Evolutionary conservation across 495 filamentous ascomycete species (phyloP), one percentile per base, ranked within the genome.

Genomic region (Daldinia concentrica): DNA sequence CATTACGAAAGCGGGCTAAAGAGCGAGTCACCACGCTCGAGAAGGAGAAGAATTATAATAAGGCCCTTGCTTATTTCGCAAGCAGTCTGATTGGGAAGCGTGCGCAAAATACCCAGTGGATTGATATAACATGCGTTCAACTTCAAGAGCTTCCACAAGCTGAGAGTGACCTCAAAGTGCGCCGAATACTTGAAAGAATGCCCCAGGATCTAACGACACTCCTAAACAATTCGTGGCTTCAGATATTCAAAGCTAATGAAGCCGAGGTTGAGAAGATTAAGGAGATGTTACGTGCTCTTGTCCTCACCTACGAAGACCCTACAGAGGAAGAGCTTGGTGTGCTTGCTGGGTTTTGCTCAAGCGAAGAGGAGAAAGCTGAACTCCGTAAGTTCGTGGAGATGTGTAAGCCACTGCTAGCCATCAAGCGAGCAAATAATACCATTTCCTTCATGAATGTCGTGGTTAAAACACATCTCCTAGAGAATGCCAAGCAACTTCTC

Each of bases 201-300:
- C 78, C 79, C 4, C 74, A 79, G 34, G 74, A 80, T 64, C 63
- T 80, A 4, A 73, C 66, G 15, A 68, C 62, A 12, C 73, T 80
- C 3, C 73, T 80, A 2, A 74, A 76, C n/a, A 64, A 71, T 15
- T 64, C 73, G 2, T 80, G 79, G 79, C 64, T 67, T 8, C 65
- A 79, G 41, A 75, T 80, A 30, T 82, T 83, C 64, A 73, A 73
- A 45, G 41, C 79, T 22, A 81, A 80, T 58, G 76, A 80, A 48
- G 74, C 71, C 1, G 79, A 81, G 36, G 58, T 65, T 9, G 73
- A 75, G 54, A 77, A 78, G 41, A 81, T 81, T 55, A 72, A 74
- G 51, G 74, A 81, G 63, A 74, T 81, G 62, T 62, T 80, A 15
- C 79, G 79, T 17, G 68, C 73, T 2, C 73, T 80, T 8, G 77